phyloP scores from a whole-genome alignment of 176 grass and related monocot species.

The Oryza glaberrima region DNA sequence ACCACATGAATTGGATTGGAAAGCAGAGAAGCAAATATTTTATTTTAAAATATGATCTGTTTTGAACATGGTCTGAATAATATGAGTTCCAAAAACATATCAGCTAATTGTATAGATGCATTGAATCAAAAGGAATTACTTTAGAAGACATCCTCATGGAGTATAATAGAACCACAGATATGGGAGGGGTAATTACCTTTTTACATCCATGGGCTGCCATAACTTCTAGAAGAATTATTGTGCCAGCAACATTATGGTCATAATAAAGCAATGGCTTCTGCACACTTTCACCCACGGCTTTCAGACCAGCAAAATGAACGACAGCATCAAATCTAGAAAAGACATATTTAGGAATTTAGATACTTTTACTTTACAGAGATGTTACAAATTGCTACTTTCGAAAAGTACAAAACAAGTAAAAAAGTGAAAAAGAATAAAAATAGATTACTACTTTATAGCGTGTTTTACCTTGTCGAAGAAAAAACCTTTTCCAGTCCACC shows the following conservation, averaged over 20 bases:
- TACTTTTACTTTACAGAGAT: background rate
- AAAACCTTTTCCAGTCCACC: constrained; percentile 72
- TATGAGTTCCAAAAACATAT: constrained; percentile 14
- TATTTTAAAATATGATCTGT: background rate
- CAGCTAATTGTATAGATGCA: background rate
- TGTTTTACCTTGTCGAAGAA: constrained; percentile 71
- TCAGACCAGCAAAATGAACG: constrained; percentile 93
- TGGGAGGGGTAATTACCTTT: constrained; percentile 61
- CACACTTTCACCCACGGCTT: constrained; percentile 96
- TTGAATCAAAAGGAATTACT: background rate
- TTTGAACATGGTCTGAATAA: background rate
- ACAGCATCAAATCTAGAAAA: constrained; percentile 90
- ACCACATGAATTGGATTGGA: background rate
- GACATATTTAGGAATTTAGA: constrained; percentile 20
- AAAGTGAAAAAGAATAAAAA: constrained; percentile 31
- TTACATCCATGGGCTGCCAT: constrained; percentile 94
- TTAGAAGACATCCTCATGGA: constrained; percentile 20
- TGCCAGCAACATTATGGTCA: constrained; percentile 79
- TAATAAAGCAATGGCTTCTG: constrained; percentile 96
- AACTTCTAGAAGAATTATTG: constrained; percentile 94
- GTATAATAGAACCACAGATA: constrained; percentile 19
- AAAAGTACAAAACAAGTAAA: constrained; percentile 15
- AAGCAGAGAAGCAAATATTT: background rate
- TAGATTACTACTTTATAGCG: background rate
- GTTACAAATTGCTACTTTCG: background rate